Evolutionary conservation across 176 grass and related monocot genomes (phyloP).

Genomic region (Aegilops longissima): DNA sequence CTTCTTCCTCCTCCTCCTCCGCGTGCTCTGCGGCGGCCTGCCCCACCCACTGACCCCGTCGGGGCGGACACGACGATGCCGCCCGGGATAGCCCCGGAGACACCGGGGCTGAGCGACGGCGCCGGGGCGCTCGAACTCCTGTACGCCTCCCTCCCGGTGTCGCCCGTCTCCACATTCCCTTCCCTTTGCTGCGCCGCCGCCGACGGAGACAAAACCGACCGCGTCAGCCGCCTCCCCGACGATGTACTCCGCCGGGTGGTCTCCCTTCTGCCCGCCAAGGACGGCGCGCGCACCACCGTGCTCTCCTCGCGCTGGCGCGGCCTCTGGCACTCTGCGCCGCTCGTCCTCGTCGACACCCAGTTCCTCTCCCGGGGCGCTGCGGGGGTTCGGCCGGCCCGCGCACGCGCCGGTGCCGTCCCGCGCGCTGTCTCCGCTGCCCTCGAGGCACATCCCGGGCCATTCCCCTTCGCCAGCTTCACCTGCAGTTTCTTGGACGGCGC

Average conservation of each 20-base stretch:
- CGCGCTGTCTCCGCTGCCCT: background rate
- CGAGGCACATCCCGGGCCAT: background rate
- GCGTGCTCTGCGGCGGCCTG: background rate
- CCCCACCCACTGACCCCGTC: background rate
- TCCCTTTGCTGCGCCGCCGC: background rate
- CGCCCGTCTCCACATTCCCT: conserved; percentile 9
- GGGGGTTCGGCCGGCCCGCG: background rate
- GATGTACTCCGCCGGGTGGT: background rate
- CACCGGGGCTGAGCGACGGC: background rate
- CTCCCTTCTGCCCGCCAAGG: background rate
- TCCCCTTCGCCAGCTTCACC: background rate
- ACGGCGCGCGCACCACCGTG: background rate
- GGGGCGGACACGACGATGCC: background rate
- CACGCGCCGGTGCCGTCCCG: background rate
- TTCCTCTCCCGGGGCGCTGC: background rate
- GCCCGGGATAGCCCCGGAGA: background rate
- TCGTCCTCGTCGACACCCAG: background rate
- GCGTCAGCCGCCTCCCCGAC: background rate
- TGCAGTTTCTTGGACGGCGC: background rate
- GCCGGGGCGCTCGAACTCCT: background rate
- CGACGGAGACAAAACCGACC: background rate
- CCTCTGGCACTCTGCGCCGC: background rate
- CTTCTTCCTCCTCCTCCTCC: background rate
- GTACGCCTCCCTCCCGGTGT: background rate
- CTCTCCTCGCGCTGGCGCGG: background rate